Base-by-base conservation (phyloP, 225 moss, liverwort and hornwort genomes). In the Lunularia cruciata region DNA sequence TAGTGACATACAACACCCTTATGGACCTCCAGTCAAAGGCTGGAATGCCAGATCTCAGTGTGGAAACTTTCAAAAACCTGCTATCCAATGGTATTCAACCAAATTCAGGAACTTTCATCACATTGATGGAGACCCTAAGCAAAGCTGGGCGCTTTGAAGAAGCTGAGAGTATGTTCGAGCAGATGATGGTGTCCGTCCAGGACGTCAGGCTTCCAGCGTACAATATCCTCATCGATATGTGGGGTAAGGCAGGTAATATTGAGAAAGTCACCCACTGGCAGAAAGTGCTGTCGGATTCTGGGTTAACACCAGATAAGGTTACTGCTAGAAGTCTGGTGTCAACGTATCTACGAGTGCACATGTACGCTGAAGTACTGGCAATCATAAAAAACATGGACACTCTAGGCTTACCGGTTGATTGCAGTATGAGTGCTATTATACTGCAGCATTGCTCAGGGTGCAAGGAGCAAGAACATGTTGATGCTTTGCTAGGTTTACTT, bases 161-260 rank as follows among this genome's bases (percentile, higher is more conserved):
- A 43, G 77, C 52, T 53, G 77, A 77, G 60, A 42, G 34, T 42
- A 61, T 70, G 31, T 77, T 77, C 52, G 14, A 27, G 57, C 72
- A 72, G 52, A 77, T 77, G 72, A 52, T 37, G 47, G 67, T 72
- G 51, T 37, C 49, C 34, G 77, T 71, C 18, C 52, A 67, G 35
- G 56, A 55, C 61, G 60, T 59, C 4, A 65, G 67, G 38, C 60
- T 71, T 30, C 77, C 72, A 72, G 77, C 77, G 22, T 77, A 77
- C 72, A 77, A 77, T 35, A 77, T 77, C 16, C 72, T 77, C 11
- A 72, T 77, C 42, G 77, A 77, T 61, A 72, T 72, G 65, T 77
- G 72, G 72, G 77, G 77, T 32, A 77, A 67, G 48, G 26, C 52
- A 14, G 77, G 72, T 6, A 66, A 77, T 45, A 60, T 77, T 57